Evolutionary conservation across 306 rosid genomes (phyloP), one percentile per base, ranked within the genome.

Genomic region (Casuarina cunninghamiana): DNA sequence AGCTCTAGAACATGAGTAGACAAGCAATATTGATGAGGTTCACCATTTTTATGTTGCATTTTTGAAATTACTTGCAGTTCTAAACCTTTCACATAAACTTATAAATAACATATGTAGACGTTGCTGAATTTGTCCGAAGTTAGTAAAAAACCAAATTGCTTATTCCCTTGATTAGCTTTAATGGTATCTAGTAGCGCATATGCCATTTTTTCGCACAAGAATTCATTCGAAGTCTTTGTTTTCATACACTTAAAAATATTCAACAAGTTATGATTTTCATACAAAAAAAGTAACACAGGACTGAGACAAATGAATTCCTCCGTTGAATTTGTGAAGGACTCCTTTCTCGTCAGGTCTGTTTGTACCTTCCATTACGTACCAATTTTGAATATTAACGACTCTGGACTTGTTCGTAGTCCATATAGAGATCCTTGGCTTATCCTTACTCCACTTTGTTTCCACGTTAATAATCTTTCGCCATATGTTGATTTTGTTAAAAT

Each of bases 401-500:
- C 51, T 67, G 75, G 53, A 72, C 43, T 72, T 72, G 50, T 60
- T 54, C 38, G 38, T 75, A 78, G 53, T 45, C 19, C 76, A 41
- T 66, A 38, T 54, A 41, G 76, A 48, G 41, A 19, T 72, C 60
- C 51, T 38, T 72, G 44, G 42, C 48, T 15, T 77, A 72, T 74
- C 74, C 53, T 65, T 48, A 43, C 62, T 83, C 69, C 39, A 26
- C 61, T 38, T 60, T 44, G 38, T n/a, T 67, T 57, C 65, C 37
- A 57, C 60, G 13, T 43, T 78, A 21, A 69, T 53, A 57, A 79
- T 80, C 71, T 89, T 74, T 57, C 45, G 60, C 81, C 69, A 57
- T 80, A 15, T 79, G 60, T 58, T 41, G 78, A 53, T 26, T 81
- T 72, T 79, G 79, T 79, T 80, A 77, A 42, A 61, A 51, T 39